Base-by-base conservation (phyloP, 352 stramenopile species). In the Phytophthora hibernalis region DNA sequence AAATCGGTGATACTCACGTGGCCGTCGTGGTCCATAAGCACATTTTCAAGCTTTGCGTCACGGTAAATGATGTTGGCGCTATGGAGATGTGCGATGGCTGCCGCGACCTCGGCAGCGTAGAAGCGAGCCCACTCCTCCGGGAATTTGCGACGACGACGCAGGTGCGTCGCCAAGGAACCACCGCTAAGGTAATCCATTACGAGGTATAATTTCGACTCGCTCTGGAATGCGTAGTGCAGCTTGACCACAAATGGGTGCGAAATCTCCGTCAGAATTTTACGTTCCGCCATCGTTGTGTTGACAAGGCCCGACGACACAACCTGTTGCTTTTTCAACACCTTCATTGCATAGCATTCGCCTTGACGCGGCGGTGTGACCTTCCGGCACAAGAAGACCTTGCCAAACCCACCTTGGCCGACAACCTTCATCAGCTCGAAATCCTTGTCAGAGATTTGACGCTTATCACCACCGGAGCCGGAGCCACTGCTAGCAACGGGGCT, bases 291-390 rank as follows among this genome's bases (percentile, higher is more conserved):
- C 15, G 93, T 98, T 37, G 96, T 97, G 72, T 98, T 97, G 20
- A 98, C 89, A 6, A 98, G 85, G 2, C 90, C 89, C 38, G 90
- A 97, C 30, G 88, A 95, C 42, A 96, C 85, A 21, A 98, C 87
- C 44, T 97, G 85, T 50, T 95, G 83, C 70, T 98, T 98, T 75
- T 97, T 97, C 54, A 98, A 71, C 44, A 98, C 92, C 70, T 99
- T 99, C 88, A 99, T 98, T 3, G 98, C 98, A 74, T 98, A 99
- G 71, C 98, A 98, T 67, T 98, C 83, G 33, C 93, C 89, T 42
- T 96, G 96, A 54, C 91, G 84, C 9, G 83, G 90, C 12, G 79
- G 59, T 12, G 79, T 98, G 3, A 90, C 92, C 79, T 99, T 98
- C 54, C 94, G 87, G 6, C 98, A 97, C 26, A 99, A 77, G 72